A percentile compares a stretch with the other conserved stretches of the same genome.
Evolutionary conservation across 768 basidiomycete genomes (phyloP).

Genomic region (Agaricus blazei): DNA sequence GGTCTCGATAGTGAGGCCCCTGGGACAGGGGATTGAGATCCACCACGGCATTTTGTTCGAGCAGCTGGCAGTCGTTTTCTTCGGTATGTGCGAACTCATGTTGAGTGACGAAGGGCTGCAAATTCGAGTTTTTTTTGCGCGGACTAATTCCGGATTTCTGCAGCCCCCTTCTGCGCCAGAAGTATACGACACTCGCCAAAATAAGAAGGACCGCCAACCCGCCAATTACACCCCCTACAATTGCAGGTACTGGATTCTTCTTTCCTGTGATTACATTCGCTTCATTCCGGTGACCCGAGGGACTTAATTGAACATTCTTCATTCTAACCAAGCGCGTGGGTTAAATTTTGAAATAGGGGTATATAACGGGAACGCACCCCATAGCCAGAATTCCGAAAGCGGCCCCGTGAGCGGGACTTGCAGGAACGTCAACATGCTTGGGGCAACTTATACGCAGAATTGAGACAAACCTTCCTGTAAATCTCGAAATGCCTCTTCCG

Average conservation of each 20-base stretch:
- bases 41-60: neutral
- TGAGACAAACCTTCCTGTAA: conserved; percentile 7
- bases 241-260: conserved; percentile 3
- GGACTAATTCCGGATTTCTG: neutral
- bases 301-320: neutral
- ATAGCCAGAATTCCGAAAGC: conserved; percentile 23
- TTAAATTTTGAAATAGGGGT: neutral
- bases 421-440: neutral
- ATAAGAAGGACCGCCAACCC: conserved; percentile 5
- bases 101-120: neutral
- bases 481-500: conserved; percentile 12
- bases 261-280: neutral
- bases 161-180: conserved; percentile 3
- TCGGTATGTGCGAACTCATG: neutral
- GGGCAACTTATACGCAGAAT: neutral
- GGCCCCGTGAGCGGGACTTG: conserved; percentile 27
- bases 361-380: conserved; percentile 14
- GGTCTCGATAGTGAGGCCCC: no score
- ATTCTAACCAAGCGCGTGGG: neutral
- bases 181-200: neutral
- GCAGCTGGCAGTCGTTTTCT: neutral
- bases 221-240: conserved; percentile 13
- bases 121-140: neutral
- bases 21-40: no score
- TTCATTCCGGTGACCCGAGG: no score